These are phyloP conservation scores for Biscogniauxia marginata DNA, from an alignment of 2,329 filamentous ascomycete species.

Conservation along the genomic window DNA sequence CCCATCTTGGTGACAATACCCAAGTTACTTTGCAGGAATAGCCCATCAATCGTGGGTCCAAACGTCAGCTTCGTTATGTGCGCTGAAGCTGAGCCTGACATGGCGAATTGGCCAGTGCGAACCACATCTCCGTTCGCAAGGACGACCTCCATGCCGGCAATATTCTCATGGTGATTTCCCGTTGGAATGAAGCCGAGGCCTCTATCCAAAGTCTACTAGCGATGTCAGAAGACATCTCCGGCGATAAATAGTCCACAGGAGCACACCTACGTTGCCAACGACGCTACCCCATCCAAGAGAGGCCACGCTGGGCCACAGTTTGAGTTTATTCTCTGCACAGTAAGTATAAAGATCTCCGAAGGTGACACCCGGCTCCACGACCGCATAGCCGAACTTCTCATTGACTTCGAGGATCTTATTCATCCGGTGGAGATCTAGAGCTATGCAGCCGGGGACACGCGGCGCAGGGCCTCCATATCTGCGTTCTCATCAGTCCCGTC, in stretches of 20 bases:
- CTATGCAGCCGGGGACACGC: conserved; percentile 43
- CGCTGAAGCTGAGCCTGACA: conserved; percentile 40
- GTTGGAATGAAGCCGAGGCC: conserved; percentile 39
- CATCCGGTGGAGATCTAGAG: conserved; percentile 46
- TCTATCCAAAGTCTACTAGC: conserved; percentile 40
- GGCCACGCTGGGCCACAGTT: conserved; percentile 47
- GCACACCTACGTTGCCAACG: conserved; percentile 43
- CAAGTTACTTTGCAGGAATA: conserved; percentile 53
- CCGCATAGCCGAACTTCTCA: conserved; percentile 42
- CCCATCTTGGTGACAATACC: conserved; percentile 57
- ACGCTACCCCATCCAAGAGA: conserved; percentile 50
- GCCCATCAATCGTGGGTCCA: conserved; percentile 43
- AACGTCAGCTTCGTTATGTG: conserved; percentile 39
- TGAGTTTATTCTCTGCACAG: conserved; percentile 39
- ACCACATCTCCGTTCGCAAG: conserved; percentile 43
- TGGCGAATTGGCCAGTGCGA: conserved; percentile 43
- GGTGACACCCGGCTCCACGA: conserved; percentile 47
- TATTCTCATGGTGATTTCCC: conserved; percentile 43
- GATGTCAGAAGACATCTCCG: neutral
- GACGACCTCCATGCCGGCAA: conserved; percentile 45
- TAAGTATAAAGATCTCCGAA: conserved; percentile 44
- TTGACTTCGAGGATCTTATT: conserved; percentile 44
- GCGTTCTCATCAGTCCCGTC: neutral
- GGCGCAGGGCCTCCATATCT: conserved; percentile 50
- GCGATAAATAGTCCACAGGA: conserved; percentile 27